Conservation (phyloP, 169 alveolate genomes). For the Cryptosporidium muris region DNA sequence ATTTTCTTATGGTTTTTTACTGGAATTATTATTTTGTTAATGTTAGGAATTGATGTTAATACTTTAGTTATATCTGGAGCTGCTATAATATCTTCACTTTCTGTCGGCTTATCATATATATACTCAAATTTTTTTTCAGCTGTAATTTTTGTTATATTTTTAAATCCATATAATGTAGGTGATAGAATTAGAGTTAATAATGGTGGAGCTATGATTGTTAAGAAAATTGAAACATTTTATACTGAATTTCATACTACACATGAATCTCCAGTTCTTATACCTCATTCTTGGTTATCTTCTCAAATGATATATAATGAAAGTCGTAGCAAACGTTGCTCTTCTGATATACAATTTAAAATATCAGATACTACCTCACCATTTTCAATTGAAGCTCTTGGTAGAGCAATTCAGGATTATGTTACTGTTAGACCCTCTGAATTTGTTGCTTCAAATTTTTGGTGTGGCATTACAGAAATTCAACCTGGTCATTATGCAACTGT, state of each 20-base stretch:
- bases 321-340: slow-evolving; percentile 82
- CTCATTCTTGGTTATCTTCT: slow-evolving; percentile 82
- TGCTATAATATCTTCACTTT: slow-evolving; percentile 83
- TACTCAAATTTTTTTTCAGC: slow-evolving; percentile 84
- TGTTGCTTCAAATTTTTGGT: slow-evolving; percentile 80
- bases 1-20: slow-evolving; percentile 81
- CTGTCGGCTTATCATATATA: slow-evolving; percentile 84
- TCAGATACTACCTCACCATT: slow-evolving; percentile 83
- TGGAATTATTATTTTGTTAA: slow-evolving; percentile 78
- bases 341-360: slow-evolving; percentile 79
- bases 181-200: slow-evolving; percentile 81
- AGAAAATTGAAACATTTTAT: slow-evolving; percentile 80
- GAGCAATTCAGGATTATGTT: slow-evolving; percentile 77
- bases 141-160: slow-evolving; percentile 81
- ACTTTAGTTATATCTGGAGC: slow-evolving; percentile 88
- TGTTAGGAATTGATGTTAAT: slow-evolving; percentile 84
- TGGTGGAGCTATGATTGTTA: slow-evolving; percentile 84
- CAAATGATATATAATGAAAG: slow-evolving; percentile 86
- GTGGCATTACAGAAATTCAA: slow-evolving; percentile 78
- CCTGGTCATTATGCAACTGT: slow-evolving; percentile 82
- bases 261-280: slow-evolving; percentile 83
- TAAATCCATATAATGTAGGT: slow-evolving; percentile 86
- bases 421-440: slow-evolving; percentile 85
- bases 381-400: slow-evolving; percentile 80
- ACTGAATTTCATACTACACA: slow-evolving; percentile 83